Evolutionary conservation across 2,329 filamentous ascomycete species (phyloP).

Genomic region (Chaetomium sp.): DNA sequence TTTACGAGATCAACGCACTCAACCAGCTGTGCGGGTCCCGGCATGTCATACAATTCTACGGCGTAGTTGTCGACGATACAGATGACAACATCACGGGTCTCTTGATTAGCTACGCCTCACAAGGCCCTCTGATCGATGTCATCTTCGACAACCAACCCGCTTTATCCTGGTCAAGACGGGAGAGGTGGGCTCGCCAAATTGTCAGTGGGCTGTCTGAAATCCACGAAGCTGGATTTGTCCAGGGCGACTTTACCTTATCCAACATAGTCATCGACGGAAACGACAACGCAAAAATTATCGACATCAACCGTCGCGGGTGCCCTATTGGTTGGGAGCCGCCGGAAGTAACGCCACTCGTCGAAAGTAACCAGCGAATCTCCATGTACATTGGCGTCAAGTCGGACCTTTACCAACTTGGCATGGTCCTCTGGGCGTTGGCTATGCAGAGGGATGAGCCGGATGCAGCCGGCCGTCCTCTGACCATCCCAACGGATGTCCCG

Average conservation of each 20-base stretch:
- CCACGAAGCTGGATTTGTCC: conserved; percentile 92
- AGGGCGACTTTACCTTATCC: conserved; percentile 93
- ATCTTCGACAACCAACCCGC: conserved; percentile 69
- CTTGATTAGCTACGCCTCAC: conserved; percentile 78
- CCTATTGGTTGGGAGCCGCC: conserved; percentile 97
- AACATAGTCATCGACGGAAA: conserved; percentile 89
- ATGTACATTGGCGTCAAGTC: conserved; percentile 99
- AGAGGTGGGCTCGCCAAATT: conserved; percentile 88
- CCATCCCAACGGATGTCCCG: conserved; percentile 49
- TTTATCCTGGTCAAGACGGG: conserved; percentile 63
- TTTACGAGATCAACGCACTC: conserved; percentile 97
- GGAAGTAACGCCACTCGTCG: conserved; percentile 77
- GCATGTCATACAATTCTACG: conserved; percentile 80
- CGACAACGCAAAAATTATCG: conserved; percentile 90
- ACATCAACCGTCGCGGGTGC: conserved; percentile 96
- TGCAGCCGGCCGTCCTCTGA: conserved; percentile 63
- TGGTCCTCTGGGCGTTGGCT: conserved; percentile 92
- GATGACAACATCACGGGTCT: conserved; percentile 74
- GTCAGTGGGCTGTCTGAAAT: conserved; percentile 84
- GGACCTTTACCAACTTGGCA: conserved; percentile 90
- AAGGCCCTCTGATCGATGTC: conserved; percentile 83
- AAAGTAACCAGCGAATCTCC: conserved; percentile 80
- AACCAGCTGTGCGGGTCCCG: conserved; percentile 64
- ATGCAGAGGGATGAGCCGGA: conserved; percentile 88
- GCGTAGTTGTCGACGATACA: conserved; percentile 76